A percentile compares a stretch with the other conserved stretches of the same genome.
Conservation (phyloP, 2,329 filamentous ascomycete genomes). For the Aspergillus hiratsukae region DNA sequence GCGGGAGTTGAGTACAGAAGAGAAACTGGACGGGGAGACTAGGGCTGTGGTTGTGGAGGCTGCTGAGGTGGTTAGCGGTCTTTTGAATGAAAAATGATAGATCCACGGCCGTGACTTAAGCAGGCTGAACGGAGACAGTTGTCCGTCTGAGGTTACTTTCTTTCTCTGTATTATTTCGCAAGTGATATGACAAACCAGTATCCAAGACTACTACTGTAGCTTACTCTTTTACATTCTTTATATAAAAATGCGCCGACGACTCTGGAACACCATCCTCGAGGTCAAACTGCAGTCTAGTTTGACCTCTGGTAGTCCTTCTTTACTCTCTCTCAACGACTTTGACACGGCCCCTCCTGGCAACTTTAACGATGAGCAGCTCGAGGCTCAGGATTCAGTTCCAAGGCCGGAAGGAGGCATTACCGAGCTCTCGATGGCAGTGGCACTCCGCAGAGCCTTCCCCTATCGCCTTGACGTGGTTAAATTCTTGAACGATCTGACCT, state of each 20-base stretch:
- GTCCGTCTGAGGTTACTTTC: too few relatives aligned
- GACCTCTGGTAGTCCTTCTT: conserved; percentile 30
- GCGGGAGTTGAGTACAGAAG: neutral
- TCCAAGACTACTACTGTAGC: too few relatives aligned
- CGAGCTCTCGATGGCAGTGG: conserved; percentile 32
- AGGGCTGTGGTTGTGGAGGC: neutral
- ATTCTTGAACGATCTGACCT: too few relatives aligned
- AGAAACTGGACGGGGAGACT: neutral
- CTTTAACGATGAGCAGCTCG: conserved; percentile 39
- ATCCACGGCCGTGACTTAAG: too few relatives aligned
- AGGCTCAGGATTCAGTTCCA: conserved; percentile 20
- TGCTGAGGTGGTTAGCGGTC: neutral
- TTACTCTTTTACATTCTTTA: too few relatives aligned
- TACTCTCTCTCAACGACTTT: conserved; percentile 33
- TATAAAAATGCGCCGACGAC: conserved; percentile 24
- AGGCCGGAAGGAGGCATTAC: conserved; percentile 28
- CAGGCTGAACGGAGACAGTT: too few relatives aligned
- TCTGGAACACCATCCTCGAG: conserved; percentile 34
- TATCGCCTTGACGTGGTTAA: conserved; percentile 25
- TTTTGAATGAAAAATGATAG: neutral
- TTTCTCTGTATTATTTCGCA: too few relatives aligned
- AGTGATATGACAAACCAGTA: too few relatives aligned
- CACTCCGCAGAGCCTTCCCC: conserved; percentile 34
- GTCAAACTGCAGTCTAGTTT: conserved; percentile 36
- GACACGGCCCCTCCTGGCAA: conserved; percentile 37